phyloP scores from a whole-genome alignment of 1,139 yeast species.

The Sugiyamaella pinicola region DNA sequence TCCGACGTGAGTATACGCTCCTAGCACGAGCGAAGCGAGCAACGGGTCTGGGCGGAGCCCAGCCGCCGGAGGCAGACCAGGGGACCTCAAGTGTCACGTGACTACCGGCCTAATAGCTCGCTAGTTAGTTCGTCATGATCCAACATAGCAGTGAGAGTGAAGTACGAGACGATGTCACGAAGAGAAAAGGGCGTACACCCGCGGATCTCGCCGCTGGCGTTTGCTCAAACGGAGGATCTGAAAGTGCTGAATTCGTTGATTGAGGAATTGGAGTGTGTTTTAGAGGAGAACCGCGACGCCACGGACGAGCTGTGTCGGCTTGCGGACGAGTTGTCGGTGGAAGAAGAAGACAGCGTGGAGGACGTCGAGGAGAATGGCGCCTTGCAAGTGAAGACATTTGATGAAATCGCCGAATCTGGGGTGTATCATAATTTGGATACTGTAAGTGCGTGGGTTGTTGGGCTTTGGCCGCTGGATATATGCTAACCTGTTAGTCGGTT shows the following conservation, averaged over 20 bases:
- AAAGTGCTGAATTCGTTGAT: conserved; percentile 35
- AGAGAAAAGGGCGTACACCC: conserved; percentile 11
- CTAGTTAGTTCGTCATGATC: neutral
- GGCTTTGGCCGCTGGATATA: neutral
- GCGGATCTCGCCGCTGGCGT: conserved; percentile 21
- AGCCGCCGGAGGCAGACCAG: conserved; percentile 13
- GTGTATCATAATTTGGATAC: conserved; percentile 16
- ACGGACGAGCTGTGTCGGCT: conserved; percentile 35
- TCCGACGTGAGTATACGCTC: no score
- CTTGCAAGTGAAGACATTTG: neutral
- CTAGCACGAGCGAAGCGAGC: conserved; percentile 6
- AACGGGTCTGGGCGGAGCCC: conserved; percentile 10
- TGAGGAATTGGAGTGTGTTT: conserved; percentile 32
- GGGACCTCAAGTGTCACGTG: no score
- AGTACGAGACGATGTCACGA: conserved; percentile 16
- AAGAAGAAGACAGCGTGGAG: conserved; percentile 21
- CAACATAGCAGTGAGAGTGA: neutral
- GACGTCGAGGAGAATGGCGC: neutral
- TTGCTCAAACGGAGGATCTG: conserved; percentile 37
- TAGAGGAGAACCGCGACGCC: conserved; percentile 35
- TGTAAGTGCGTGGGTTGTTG: conserved; percentile 8
- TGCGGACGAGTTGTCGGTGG: conserved; percentile 38
- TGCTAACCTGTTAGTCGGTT: conserved; percentile 1
- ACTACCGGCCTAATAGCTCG: no score
- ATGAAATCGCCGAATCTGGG: conserved; percentile 19